A percentile compares a stretch with the other conserved stretches of the same genome.
Conservation (phyloP, 768 basidiomycete species). For the Suillus subluteus region DNA sequence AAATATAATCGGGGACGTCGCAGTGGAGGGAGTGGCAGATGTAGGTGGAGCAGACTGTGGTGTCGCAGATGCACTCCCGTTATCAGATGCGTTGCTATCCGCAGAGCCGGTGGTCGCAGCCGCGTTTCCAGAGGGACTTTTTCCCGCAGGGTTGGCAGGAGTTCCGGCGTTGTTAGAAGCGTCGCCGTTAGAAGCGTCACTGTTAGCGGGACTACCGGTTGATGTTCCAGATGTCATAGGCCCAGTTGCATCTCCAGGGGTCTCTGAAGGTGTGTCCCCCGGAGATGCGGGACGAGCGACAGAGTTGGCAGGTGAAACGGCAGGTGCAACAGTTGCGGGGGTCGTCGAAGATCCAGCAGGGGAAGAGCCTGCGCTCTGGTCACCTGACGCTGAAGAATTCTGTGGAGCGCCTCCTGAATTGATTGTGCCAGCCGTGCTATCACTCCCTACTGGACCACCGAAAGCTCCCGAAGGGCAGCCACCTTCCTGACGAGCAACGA, state of each 20-base stretch:
- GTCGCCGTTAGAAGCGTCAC: neutral
- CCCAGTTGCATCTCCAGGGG: neutral
- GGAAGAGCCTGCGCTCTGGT: constrained; percentile 1
- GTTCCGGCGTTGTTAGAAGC: neutral
- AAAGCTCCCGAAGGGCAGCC: constrained; percentile 16
- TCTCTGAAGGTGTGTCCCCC: neutral
- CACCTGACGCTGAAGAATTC: neutral
- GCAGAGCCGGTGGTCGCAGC: neutral
- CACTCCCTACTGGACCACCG: neutral
- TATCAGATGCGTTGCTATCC: neutral
- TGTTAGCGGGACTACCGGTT: neutral
- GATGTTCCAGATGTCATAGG: neutral
- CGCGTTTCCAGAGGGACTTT: neutral
- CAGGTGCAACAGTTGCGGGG: neutral
- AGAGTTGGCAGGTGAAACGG: constrained; percentile 9
- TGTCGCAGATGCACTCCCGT: neutral
- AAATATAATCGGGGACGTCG: neutral
- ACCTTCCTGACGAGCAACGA: constrained; percentile 30
- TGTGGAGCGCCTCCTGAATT: constrained; percentile 1
- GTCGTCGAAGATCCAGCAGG: neutral
- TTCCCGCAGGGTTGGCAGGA: neutral
- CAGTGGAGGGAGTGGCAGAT: neutral
- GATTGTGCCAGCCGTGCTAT: neutral
- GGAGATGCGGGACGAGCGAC: constrained; percentile 5
- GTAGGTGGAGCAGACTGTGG: neutral